Evolutionary conservation across 2,329 filamentous ascomycete genomes (phyloP), one percentile per base, ranked within the genome.

Genomic region (Aspergillus pseudotamarii): DNA sequence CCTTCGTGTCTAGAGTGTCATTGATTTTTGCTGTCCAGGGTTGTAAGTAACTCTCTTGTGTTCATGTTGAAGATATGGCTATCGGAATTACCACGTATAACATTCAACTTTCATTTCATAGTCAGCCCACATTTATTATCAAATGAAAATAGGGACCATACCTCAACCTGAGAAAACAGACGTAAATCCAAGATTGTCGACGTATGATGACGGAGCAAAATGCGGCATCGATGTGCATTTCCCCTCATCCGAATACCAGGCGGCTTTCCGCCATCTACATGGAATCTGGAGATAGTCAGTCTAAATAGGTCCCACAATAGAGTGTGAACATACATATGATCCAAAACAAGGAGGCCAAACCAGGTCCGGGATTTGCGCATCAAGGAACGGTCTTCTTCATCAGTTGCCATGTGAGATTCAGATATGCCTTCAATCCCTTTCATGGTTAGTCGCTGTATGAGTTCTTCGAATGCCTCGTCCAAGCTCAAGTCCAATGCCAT

Each of bases 331-430:
- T 59, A 78, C 67, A 83, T 85, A 63, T 85, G 80, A 28, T 85
- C 83, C 12, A 86, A 71, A 23, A 86, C 81, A 62, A 85, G 79
- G 4, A 85, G 75, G 3, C 82, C 82, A 69, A 85, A 82, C 84
- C 84, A 86, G 0, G 83, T 79, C 45, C 84, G 76, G 0, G 80
- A 73, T 55, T 78, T 78, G 26, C 79, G 74, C 74, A 83, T 79
- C 60, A 84, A 66, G 12, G 70, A 66, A 19, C 72, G 66, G 43
- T 79, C 76, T 26, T 74, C 69, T 5, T 63, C 66, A 21, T 65
- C 65, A 19, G 36, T 41, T 60, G 48, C 57, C 26, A 19, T 51
- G 1, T 71, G 28, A 8, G 67, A 63, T 8, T 66, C 61, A 34
- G 68, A 60, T 1, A 34, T 14, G 14, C 60, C 64, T 12, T 71